phyloP scores from a whole-genome alignment of 331 rosid genomes.

The Spiraea crenata region DNA sequence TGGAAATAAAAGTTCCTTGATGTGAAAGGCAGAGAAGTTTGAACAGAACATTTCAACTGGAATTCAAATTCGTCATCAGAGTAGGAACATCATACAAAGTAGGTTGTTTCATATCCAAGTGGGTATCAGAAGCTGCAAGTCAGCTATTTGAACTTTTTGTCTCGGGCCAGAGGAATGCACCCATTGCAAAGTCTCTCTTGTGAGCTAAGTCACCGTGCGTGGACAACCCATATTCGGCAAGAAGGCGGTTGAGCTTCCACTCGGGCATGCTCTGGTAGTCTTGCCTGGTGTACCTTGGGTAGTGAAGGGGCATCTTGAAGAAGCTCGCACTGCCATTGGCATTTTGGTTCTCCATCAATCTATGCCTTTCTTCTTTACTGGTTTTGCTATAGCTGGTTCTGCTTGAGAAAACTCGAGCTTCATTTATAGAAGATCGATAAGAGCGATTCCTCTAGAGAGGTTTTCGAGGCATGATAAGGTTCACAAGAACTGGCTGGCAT shows the following conservation, averaged over 20 bases:
- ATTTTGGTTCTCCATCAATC: slow-evolving; percentile 43
- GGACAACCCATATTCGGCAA: slow-evolving; percentile 62
- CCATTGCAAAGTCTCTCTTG: slow-evolving; percentile 72
- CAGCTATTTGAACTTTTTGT: slow-evolving; percentile 18
- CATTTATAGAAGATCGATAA: not conserved
- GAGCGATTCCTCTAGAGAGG: not conserved
- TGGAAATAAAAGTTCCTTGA: too few species aligned
- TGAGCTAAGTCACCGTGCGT: slow-evolving; percentile 56
- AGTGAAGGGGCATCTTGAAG: slow-evolving; percentile 86
- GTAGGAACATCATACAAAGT: too few species aligned
- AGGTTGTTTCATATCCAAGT: not conserved
- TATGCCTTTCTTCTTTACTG: not conserved
- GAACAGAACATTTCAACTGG: too few species aligned
- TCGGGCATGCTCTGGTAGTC: slow-evolving; percentile 76
- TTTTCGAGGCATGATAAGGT: not conserved
- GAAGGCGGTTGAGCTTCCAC: slow-evolving; percentile 56
- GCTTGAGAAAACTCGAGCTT: not conserved
- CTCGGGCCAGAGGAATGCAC: slow-evolving; percentile 77
- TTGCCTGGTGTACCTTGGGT: slow-evolving; percentile 61
- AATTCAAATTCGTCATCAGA: too few species aligned
- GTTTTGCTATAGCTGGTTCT: too few species aligned
- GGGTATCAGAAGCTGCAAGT: not conserved
- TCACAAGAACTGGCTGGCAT: slow-evolving; percentile 44
- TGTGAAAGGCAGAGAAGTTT: too few species aligned
- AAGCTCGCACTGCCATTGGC: slow-evolving; percentile 16